phyloP scores from a whole-genome alignment of 257 asterid genomes.

The Salvia miltiorrhiza region DNA sequence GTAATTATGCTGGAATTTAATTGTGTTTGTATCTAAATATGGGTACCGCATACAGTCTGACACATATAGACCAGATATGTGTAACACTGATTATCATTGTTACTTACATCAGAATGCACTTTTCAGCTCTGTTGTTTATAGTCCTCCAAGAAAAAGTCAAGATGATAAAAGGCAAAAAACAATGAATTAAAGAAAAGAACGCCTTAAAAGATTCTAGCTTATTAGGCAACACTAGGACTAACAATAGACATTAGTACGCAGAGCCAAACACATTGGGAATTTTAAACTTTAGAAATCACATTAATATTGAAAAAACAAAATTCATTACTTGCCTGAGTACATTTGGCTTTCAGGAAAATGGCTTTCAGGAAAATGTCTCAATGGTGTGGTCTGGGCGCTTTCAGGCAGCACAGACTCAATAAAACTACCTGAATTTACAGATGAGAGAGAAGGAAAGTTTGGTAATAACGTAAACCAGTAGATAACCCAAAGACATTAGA shows the following conservation, averaged over 20 bases:
- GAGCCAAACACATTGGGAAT: background rate
- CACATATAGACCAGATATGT: background rate
- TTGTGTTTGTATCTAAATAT: background rate
- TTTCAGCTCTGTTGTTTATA: background rate
- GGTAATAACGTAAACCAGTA: slow-evolving; percentile 7
- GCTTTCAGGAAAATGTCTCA: slow-evolving; percentile 43
- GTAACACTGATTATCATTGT: background rate
- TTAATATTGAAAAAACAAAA: background rate
- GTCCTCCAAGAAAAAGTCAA: background rate
- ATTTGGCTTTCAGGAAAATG: slow-evolving; percentile 39
- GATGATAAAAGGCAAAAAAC: background rate
- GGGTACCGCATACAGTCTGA: background rate
- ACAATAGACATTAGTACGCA: background rate
- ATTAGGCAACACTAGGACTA: slow-evolving; percentile 3
- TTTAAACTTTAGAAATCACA: background rate
- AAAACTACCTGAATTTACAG: slow-evolving; percentile 60
- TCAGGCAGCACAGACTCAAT: slow-evolving; percentile 83
- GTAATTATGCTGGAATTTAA: background rate
- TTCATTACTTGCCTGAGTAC: slow-evolving; percentile 48
- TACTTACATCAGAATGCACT: background rate
- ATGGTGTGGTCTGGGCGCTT: slow-evolving; percentile 56
- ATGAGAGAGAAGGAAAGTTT: slow-evolving; percentile 6
- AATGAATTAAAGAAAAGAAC: background rate
- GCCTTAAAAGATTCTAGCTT: background rate
- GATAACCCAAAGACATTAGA: slow-evolving; percentile 2